phyloP scores from a whole-genome alignment of 1,284 basidiomycete genomes.

The Cutaneotrichosporon spelunceum region DNA sequence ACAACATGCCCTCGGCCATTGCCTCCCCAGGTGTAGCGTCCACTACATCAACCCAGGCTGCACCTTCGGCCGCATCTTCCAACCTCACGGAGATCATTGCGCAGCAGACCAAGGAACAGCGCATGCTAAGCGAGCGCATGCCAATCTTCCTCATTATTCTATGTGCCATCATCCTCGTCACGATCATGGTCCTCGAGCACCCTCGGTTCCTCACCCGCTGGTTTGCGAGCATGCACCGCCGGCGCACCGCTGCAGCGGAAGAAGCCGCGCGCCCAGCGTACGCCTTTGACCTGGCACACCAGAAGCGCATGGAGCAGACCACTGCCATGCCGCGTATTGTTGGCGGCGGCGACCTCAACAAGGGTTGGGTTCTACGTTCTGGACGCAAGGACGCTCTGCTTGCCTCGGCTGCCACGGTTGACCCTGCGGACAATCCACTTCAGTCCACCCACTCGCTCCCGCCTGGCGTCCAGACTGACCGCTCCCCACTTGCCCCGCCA shows the following conservation, averaged over 20 bases:
- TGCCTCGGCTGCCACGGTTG: background rate
- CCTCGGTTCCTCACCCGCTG: conserved; percentile 46
- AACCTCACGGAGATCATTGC: conserved; percentile 8
- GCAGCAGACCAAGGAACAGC: background rate
- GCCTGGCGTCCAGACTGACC: conserved; percentile 1
- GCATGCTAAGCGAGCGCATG: background rate
- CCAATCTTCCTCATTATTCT: conserved; percentile 30
- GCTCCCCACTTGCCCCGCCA: conserved; percentile 30
- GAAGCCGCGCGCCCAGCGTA: conserved; percentile 13
- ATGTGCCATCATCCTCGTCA: conserved; percentile 29
- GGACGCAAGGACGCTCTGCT: background rate
- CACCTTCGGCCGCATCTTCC: background rate
- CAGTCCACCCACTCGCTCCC: background rate
- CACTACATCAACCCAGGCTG: background rate
- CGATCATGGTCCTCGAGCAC: conserved; percentile 38
- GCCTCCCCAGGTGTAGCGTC: background rate
- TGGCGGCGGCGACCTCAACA: conserved; percentile 33
- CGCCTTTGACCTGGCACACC: conserved; percentile 14
- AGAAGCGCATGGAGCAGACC: conserved; percentile 3
- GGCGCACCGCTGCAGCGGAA: conserved; percentile 5
- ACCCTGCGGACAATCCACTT: background rate
- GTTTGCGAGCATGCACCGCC: conserved; percentile 34
- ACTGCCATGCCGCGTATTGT: conserved; percentile 17
- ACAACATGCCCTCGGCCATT: background rate
- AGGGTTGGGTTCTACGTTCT: conserved; percentile 33